Base-by-base conservation (phyloP, 1,284 basidiomycete species). In the Pterulicium gracile region DNA sequence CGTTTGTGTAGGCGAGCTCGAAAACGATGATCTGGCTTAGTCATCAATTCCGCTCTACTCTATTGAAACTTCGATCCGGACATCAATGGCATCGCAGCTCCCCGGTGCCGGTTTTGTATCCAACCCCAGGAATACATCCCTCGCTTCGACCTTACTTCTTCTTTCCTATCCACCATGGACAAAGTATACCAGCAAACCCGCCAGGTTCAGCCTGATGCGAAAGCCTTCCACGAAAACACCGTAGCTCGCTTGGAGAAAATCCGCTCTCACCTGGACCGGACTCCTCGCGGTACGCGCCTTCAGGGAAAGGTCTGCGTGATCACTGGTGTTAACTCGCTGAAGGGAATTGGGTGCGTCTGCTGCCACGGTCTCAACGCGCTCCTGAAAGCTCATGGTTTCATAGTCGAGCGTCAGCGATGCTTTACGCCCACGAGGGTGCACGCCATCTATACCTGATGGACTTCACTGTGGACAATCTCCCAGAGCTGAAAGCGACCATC, bases 281-380 rank as follows among this genome's bases (percentile, higher is more conserved):
- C 74, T 23, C 72, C 80, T 23, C 72, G 82, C 27, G 66, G 70
- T 35, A 68, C 64, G 15, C 74, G 79, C 52, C 70, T 95, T 53
- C 72, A 73, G 55, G 80, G 73, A 52, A 95, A 93, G 63, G 88
- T 94, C n/a, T 89, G 85, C 57, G 75, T 96, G 52, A 77, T 96
- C 52, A 96, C 93, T 0, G 93, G 93, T 13, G 88, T 84, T 20
- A 82, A 83, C 20, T 90, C 87, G 15, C 58, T 85, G 52, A 81
- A 81, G 57, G 90, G 90, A 20, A 93, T 94, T 52, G 89, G 89
- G 88, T 88, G 18, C 10, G 39, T 20, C 19, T n/a, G 18, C 39
- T 41, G 39, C 39, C 7, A 7, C 18, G 18, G 39, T 32, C 27
- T 7, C 27, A 32, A 32, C 27, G n/a, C n/a, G 27, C 27, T 7